Conservation (phyloP, 2,329 filamentous ascomycete genomes). For the Aspergillus ibericus region DNA sequence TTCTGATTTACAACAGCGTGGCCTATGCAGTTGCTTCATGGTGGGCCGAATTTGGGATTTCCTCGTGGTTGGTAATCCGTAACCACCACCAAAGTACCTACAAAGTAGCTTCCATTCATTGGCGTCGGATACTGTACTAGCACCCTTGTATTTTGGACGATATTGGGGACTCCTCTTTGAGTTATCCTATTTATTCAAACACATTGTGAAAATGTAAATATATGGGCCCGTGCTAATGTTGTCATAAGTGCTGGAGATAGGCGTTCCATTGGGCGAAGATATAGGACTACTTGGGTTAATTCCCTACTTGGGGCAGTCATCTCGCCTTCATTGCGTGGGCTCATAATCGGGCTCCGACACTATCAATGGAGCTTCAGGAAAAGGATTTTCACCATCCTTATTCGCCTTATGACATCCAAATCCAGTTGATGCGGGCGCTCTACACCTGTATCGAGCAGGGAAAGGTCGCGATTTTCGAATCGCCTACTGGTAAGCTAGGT, state of each 20-base stretch:
- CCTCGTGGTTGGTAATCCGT: background rate
- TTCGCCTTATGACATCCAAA: constrained; percentile 82
- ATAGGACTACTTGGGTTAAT: background rate
- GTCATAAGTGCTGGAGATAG: background rate
- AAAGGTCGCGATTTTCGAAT: constrained; percentile 86
- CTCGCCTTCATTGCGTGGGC: background rate
- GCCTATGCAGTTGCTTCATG: background rate
- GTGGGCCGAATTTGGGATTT: background rate
- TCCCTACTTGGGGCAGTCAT: background rate
- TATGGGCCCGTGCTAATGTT: background rate
- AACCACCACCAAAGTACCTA: background rate
- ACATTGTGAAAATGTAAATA: background rate
- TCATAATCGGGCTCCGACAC: background rate
- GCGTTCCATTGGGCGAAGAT: background rate
- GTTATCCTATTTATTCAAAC: background rate
- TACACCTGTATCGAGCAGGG: constrained; percentile 77
- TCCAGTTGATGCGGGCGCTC: constrained; percentile 80
- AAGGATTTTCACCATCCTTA: constrained; percentile 82
- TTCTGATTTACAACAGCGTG: background rate
- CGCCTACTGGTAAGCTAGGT: constrained; percentile 73
- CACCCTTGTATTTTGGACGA: background rate
- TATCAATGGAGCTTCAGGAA: constrained; percentile 34
- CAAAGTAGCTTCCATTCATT: background rate
- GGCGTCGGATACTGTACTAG: background rate
- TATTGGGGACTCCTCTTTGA: too few relatives aligned